Conservation (phyloP, 768 basidiomycete species). For the Rhizopogon rudus region DNA sequence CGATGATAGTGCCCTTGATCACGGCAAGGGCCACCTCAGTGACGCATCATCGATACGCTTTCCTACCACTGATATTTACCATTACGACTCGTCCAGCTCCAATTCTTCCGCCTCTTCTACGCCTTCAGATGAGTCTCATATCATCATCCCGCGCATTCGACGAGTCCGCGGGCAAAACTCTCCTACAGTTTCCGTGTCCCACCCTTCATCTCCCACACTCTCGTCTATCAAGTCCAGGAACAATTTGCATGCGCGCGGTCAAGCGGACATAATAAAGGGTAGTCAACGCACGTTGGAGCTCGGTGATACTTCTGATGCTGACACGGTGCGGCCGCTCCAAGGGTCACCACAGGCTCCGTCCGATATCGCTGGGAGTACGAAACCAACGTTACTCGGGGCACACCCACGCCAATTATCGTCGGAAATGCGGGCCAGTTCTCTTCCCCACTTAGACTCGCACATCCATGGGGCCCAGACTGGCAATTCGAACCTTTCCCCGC, state of each 20-base stretch:
- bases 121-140: slow-evolving; percentile 30
- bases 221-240: slow-evolving; percentile 21
- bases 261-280: slow-evolving; percentile 12
- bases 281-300: slow-evolving; percentile 8
- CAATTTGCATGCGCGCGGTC: slow-evolving; percentile 6
- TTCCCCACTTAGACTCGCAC: not conserved
- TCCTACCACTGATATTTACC: not conserved
- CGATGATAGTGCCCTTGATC: not conserved
- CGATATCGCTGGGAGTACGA: slow-evolving; percentile 11
- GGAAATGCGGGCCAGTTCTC: slow-evolving; percentile 9
- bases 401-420: slow-evolving; percentile 17
- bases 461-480: not conserved
- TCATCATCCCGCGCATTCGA: slow-evolving; percentile 32
- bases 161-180: slow-evolving; percentile 27
- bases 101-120: slow-evolving; percentile 32
- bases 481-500: slow-evolving; percentile 6
- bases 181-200: slow-evolving; percentile 26
- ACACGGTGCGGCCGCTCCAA: slow-evolving; percentile 13
- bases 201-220: slow-evolving; percentile 41
- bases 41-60: slow-evolving; percentile 2
- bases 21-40: slow-evolving; percentile 3
- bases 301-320: slow-evolving; percentile 28
- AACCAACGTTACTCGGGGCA: not conserved
- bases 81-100: slow-evolving; percentile 29
- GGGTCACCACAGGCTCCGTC: slow-evolving; percentile 18